Base-by-base conservation (phyloP, 805 yeast genomes). In the Kregervanrija delftensis region DNA sequence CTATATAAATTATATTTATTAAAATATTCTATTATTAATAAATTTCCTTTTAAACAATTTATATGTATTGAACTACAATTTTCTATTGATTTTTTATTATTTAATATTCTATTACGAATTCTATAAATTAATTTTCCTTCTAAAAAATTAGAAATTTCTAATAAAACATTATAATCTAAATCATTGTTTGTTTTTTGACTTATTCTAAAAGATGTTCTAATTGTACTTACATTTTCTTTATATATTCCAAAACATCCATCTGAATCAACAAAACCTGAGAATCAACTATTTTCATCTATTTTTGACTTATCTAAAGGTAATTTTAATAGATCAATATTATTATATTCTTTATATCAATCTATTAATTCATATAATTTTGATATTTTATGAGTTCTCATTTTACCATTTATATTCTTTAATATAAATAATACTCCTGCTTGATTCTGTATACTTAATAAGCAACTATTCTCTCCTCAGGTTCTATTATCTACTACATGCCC, bases 321-420 rank as follows among this genome's bases (percentile, higher is more conserved):
- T 28, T 31, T 37, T 41, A 13, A 15, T 33, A 35, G 15, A 35
- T 11, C 16, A 28, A 41, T 35, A 33, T 17, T 15, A 11, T 34
- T 15, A 33, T 22, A 35, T 12, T 34, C 14, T 16, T 30, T 30
- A 11, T 31, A 17, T 32, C 15, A 16, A 32, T 17, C 30, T 9
- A 31, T 13, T 34, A 32, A 32, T 15, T 10, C 16, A 12, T 22
- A 40, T 33, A 32, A 17, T 33, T 13, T 28, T 34, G 9, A n/a
- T 33, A 30, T 33, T 5, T 15, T 32, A 33, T 30, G 17, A 22
- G 16, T 35, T 41, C 35, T 30, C 15, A 41, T 33, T 14, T 36
- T 37, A 16, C 40, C 44, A 41, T 41, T 36, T 33, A 30, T 35
- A 36, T 30, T 39, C 12, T 38, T 41, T 33, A 40, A 10, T 40